Evolutionary conservation across 2,329 filamentous ascomycete genomes (phyloP).

Genomic region (Monosporascus sp.): DNA sequence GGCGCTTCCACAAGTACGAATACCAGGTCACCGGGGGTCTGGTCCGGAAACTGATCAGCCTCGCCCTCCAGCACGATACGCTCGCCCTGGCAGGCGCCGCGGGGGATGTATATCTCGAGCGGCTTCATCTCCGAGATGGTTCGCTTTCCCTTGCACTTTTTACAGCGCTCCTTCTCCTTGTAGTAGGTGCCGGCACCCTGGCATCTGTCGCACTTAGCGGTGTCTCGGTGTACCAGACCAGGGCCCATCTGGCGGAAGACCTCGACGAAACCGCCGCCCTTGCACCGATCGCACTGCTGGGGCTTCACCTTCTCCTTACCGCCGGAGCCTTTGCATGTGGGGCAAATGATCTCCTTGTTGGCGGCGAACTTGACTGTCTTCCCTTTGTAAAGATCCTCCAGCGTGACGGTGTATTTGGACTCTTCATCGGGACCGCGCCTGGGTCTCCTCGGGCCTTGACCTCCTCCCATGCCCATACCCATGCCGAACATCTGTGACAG

Average conservation of each 20-base stretch:
- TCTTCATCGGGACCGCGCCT: slow-evolving; percentile 78
- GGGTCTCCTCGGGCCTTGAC: slow-evolving; percentile 50
- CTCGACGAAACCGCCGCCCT: slow-evolving; percentile 72
- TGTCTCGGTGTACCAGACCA: slow-evolving; percentile 76
- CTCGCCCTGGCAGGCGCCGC: slow-evolving; percentile 81
- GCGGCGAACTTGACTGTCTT: slow-evolving; percentile 96
- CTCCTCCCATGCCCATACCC: slow-evolving; percentile 42
- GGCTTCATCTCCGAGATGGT: slow-evolving; percentile 87
- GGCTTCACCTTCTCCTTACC: slow-evolving; percentile 89
- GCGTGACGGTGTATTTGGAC: slow-evolving; percentile 81
- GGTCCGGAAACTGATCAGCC: slow-evolving; percentile 85
- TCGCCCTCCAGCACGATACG: slow-evolving; percentile 87
- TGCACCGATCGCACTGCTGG: slow-evolving; percentile 76
- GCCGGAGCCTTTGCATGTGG: slow-evolving; percentile 79
- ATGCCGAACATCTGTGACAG: slow-evolving; percentile 88
- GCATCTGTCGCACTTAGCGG: slow-evolving; percentile 76
- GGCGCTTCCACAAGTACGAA: slow-evolving; percentile 80
- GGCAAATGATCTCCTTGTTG: slow-evolving; percentile 89
- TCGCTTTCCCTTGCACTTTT: slow-evolving; percentile 94
- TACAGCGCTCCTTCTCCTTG: slow-evolving; percentile 96
- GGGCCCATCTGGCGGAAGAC: slow-evolving; percentile 79
- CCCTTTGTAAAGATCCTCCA: slow-evolving; percentile 97
- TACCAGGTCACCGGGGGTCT: slow-evolving; percentile 86
- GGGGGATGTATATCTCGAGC: slow-evolving; percentile 91
- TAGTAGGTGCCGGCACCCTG: slow-evolving; percentile 79